Base-by-base conservation (phyloP, 208 protist genomes). In the Trypanosoma platydactyli region DNA sequence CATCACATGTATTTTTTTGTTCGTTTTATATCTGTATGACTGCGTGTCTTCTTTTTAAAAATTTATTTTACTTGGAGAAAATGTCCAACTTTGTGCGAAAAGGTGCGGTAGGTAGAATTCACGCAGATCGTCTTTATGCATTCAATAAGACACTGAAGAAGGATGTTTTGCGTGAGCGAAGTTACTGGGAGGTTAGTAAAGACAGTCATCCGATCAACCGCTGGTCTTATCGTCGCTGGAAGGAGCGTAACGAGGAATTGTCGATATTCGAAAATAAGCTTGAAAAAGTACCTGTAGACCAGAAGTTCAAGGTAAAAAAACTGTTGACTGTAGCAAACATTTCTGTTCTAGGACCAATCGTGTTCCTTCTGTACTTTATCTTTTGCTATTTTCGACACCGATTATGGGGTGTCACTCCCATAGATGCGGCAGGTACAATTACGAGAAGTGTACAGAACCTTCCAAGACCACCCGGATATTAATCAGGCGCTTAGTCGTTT, bases 301-400 rank as follows among this genome's bases (percentile, higher is more conserved):
- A 94, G 56, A 90, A 94, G 69, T 91, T 91, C 63, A 91, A 94
- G 64, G 80, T 94, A 53, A 92, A 92, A 54, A 92, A 92, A 59
- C 69, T 92, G 0, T 74, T 92, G 56, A 90, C 83, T 3, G 86
- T 92, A 20, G 83, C 83, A 35, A 92, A 92, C 54, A 71, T 90
- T 6, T 89, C 86, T 12, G 60, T 92, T 35, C 68, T 88, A 57
- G 83, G 83, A 3, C 86, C 86, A 12, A 86, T 85, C 18, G 77
- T 89, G 13, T 61, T 90, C 20, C 62, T 86, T 16, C 29, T 80
- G 29, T 94, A 91, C 58, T 83, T 94, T 33, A 12, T 77, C 15
- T 87, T 94, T 45, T 91, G 81, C 66, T 91, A 85, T 70, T 76
- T 71, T 30, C 73, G 81, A 12, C 80, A 89, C 56, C 59, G 75